Evolutionary conservation across 2,329 filamentous ascomycete species (phyloP).

Genomic region (Ophiocordyceps unilateralis): DNA sequence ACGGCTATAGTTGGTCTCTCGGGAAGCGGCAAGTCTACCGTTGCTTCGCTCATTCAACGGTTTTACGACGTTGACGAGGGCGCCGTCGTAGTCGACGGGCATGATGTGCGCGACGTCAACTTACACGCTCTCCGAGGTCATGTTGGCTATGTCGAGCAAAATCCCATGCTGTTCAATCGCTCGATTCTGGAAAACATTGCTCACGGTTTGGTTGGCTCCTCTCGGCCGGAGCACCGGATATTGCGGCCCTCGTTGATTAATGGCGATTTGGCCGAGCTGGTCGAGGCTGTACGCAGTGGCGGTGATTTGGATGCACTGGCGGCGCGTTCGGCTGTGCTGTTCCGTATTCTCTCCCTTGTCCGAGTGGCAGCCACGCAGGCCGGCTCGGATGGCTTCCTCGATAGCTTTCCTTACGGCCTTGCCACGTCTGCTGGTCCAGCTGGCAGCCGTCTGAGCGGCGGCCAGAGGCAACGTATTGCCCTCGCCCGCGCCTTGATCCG

Average conservation of each 20-base stretch:
- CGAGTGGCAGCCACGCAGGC: constrained; percentile 36
- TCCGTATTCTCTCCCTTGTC: constrained; percentile 15
- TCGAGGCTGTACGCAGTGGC: constrained; percentile 15
- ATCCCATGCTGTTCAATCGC: constrained; percentile 24
- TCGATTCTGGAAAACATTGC: constrained; percentile 34
- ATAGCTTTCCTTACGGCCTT: constrained; percentile 33
- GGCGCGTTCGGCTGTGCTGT: neutral
- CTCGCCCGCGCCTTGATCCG: constrained; percentile 39
- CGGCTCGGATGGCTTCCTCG: constrained; percentile 40
- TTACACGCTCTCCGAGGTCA: constrained; percentile 23
- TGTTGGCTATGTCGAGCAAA: constrained; percentile 27
- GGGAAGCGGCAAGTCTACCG: constrained; percentile 39
- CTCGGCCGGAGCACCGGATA: constrained; percentile 17
- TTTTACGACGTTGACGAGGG: constrained; percentile 39
- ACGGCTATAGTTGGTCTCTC: constrained; percentile 42
- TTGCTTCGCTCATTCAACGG: constrained; percentile 35
- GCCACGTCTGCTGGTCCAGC: constrained; percentile 33
- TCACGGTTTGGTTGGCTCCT: constrained; percentile 28
- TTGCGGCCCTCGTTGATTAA: constrained; percentile 16
- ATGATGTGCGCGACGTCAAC: constrained; percentile 29
- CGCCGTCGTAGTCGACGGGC: constrained; percentile 26
- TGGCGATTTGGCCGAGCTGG: constrained; percentile 15
- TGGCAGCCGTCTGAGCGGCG: constrained; percentile 38
- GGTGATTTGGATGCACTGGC: neutral
- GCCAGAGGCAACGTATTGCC: constrained; percentile 42